Base-by-base conservation (phyloP, 2,329 filamentous ascomycete genomes). In the Apiospora pterosperma region DNA sequence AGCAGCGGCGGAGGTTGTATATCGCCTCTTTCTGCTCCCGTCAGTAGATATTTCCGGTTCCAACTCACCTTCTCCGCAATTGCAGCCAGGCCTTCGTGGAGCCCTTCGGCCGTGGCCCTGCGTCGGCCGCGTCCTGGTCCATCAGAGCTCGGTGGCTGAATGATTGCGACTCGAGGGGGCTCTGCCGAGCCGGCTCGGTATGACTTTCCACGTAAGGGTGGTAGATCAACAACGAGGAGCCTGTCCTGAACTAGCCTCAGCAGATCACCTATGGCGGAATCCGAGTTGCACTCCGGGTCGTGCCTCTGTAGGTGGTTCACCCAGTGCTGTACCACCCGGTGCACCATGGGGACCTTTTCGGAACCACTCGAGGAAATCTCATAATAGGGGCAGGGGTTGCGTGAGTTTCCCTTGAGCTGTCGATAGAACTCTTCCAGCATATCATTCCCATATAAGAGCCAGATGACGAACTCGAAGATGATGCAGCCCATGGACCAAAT, bases 401-500 rank as follows among this genome's bases (percentile, higher is more conserved):
- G 42, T 5, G 21, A 5, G 5, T 4, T 25, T 25, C 42, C 42
- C 1, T 16, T 63, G 31, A 61, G 59, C 25, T n/a, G 12, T 36
- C 7, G 36, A 14, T 61, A n/a, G 3, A 71, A 21, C 12, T 34
- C 59, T 21, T 41, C 39, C 3, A 41, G 39, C 6, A 1, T 10
- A 10, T 67, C 10, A 14, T 28, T 21, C 1, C 68, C 69, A 41
- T 69, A 67, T 19, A 68, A 58, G 16, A 70, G 44, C 72, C 73
- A 75, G 6, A 73, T 66, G 42, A 71, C 38, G 21, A 69, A 71
- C 62, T 74, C 73, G 1, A 75, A 42, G n/a, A 68, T 68, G 12
- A 73, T 68, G 36, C 73, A 75, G 0, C 72, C 73, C 44, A 74
- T 66, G 10, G 69, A 69, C 73, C 73, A 75, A 1, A 71, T 67